Conservation (phyloP, 2,329 filamentous ascomycete species). For the Biscogniauxia sp. region DNA sequence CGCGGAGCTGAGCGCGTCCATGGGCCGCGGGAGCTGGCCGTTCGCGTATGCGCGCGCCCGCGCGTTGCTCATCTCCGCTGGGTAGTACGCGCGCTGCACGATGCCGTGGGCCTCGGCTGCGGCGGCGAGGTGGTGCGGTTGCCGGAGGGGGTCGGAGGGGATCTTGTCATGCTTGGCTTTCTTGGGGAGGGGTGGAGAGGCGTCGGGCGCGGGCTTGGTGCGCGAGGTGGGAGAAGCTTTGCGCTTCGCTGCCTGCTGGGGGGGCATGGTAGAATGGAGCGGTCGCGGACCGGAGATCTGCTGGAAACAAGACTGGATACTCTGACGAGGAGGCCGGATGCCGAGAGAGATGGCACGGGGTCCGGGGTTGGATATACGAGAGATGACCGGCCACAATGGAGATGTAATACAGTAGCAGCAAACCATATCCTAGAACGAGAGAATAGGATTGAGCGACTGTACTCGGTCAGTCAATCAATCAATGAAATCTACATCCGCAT, state of each 20-base stretch:
- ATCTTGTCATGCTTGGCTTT: constrained; percentile 24
- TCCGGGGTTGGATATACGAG: neutral
- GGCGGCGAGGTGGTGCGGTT: constrained; percentile 46
- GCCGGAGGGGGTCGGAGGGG: constrained; percentile 33
- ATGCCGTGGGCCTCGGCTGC: constrained; percentile 56
- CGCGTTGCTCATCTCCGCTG: constrained; percentile 79
- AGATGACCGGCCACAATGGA: neutral
- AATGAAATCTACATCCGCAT: neutral
- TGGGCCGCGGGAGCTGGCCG: constrained; percentile 68
- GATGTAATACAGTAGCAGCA: neutral
- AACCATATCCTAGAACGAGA: neutral
- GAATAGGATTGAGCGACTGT: neutral
- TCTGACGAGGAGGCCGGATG: neutral
- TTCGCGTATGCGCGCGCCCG: constrained; percentile 72
- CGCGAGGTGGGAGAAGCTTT: constrained; percentile 9
- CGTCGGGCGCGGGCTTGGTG: constrained; percentile 1
- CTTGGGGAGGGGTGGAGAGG: constrained; percentile 18
- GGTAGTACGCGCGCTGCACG: constrained; percentile 74
- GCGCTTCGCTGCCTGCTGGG: constrained; percentile 27
- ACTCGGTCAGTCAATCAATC: neutral
- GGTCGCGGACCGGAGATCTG: neutral
- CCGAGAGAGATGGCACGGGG: neutral
- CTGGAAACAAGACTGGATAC: neutral
- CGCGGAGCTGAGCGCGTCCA: constrained; percentile 63
- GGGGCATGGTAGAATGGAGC: constrained; percentile 24